Conservation (phyloP, 129 eudicot genomes). For the carrot (Daucus carota) region DH1_v3.0 NC_030381.2:39639501-39640000, state of each 20-base stretch:
- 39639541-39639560: background rate
- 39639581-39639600: background rate
- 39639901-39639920: background rate
- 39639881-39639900: too few species aligned
- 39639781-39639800: background rate
- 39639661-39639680: too few species aligned
- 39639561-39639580: background rate
- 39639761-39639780: conserved; percentile 3
- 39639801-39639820: background rate
- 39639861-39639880: background rate
- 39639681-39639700: background rate
- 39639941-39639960: background rate
- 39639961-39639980: background rate
- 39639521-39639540: background rate
- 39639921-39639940: too few species aligned
- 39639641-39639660: background rate
- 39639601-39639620: background rate
- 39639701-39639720: background rate
- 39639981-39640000: background rate
- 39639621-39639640: background rate
- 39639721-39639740: background rate
- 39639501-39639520: conserved; percentile 38
- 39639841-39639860: background rate
- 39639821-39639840: background rate
- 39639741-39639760: background rate